These are phyloP conservation scores for Monosiga brevicollis DNA, from an alignment of 78 protist genomes.

Conservation along the genomic window DNA sequence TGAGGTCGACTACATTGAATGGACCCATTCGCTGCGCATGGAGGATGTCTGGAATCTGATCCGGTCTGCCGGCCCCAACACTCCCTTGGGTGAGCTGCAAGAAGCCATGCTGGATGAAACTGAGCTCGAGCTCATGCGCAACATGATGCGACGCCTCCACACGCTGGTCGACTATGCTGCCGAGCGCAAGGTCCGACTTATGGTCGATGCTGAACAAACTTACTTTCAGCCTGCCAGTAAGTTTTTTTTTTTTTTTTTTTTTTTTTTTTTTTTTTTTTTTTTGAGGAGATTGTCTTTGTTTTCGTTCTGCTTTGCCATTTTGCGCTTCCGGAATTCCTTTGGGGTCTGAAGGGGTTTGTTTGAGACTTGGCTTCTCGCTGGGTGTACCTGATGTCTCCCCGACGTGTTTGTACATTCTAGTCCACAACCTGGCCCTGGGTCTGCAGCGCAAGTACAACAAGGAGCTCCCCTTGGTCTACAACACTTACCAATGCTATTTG, in stretches of 20 bases:
- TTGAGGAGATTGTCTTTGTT: too few relatives aligned
- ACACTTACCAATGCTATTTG: slow-evolving; percentile 67
- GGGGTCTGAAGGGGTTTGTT: too few relatives aligned
- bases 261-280: too few relatives aligned
- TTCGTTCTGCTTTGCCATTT: too few relatives aligned
- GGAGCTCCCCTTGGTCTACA: slow-evolving; percentile 30
- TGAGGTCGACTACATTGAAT: slow-evolving; percentile 25
- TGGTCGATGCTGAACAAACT: slow-evolving; percentile 76
- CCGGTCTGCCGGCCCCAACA: not conserved
- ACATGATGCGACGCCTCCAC: not conserved
- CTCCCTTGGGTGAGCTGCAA: not conserved
- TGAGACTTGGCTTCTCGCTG: too few relatives aligned
- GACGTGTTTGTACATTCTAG: too few relatives aligned
- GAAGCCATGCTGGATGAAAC: not conserved
- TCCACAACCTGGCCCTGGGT: slow-evolving; percentile 35
- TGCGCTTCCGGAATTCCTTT: too few relatives aligned
- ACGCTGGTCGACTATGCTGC: not conserved
- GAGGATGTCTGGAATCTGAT: not conserved
- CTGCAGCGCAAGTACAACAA: not conserved
- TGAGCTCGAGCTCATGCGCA: not conserved
- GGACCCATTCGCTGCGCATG: not conserved
- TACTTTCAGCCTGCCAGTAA: slow-evolving; percentile 67
- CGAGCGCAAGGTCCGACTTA: slow-evolving; percentile 17
- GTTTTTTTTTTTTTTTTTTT: too few relatives aligned
- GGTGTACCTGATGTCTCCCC: too few relatives aligned